These are phyloP conservation scores for Zoysia matrella DNA, from an alignment of 202 grass and related monocot species.

Conservation along the genomic window DNA sequence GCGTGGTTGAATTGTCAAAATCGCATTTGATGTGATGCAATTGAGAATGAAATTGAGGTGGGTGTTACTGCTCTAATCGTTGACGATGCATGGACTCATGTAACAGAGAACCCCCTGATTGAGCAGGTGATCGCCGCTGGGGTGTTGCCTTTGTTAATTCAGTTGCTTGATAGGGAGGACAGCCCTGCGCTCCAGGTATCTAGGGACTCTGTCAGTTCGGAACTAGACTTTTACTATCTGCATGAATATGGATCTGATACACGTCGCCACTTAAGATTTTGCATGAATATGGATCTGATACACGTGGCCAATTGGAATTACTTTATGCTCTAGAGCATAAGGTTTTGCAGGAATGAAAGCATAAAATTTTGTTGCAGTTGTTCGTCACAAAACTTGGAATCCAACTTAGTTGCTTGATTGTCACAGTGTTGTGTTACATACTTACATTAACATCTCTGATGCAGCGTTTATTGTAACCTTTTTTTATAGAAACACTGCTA, in stretches of 20 bases:
- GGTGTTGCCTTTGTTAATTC: constrained; percentile 63
- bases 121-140: constrained; percentile 59
- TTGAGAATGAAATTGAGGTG: neutral
- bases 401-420: neutral
- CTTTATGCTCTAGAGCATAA: too few relatives aligned
- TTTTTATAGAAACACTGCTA: neutral
- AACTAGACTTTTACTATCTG: constrained; percentile 38
- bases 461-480: neutral
- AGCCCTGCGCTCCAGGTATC: constrained; percentile 51
- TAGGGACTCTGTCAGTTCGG: too few relatives aligned
- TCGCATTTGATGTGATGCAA: neutral
- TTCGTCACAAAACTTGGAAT: neutral
- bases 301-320: too few relatives aligned
- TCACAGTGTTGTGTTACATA: neutral
- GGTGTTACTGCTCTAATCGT: neutral
- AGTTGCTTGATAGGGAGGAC: constrained; percentile 65
- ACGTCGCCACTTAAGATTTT: too few relatives aligned
- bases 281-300: too few relatives aligned
- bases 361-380: too few relatives aligned
- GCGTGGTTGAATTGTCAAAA: neutral
- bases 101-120: constrained; percentile 54
- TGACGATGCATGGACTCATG: neutral
- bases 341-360: too few relatives aligned
- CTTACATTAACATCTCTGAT: neutral
- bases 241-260: neutral